Evolutionary conservation across 495 filamentous ascomycete genomes (phyloP), one percentile per base, ranked within the genome.

Genomic region (Penicillium desertorum): DNA sequence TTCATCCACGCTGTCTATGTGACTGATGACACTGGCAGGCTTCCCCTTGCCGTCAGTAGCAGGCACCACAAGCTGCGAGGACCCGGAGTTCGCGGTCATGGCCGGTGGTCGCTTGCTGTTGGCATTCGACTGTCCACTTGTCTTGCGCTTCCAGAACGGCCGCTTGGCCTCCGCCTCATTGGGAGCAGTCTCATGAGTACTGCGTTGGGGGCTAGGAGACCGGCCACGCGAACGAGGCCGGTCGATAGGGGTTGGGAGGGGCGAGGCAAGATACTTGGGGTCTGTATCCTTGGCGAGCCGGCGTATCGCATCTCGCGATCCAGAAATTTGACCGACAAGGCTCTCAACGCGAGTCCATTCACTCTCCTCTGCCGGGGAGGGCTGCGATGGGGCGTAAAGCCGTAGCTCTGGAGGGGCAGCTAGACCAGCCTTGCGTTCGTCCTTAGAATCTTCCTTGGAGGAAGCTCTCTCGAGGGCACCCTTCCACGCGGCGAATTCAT

Each of bases 131-230:
- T 70, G 71, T 22, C 67, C 67, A 57, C 81, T 94, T 9, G 84
- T 72, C 72, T 94, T 96, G 54, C 94, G 87, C 69, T 92, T 96
- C 94, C 94, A 98, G 62, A 98, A 97, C 44, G 83, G 65, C 32
- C 75, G 76, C 36, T 79, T 79, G 5, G 67, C 64, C 19, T 76
- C 77, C 16, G 7, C 4, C 5, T 67, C 49, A 16, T 58, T 52
- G 3, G 60, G 67, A 19, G 76, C 74, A 49, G 82, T 80, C 25
- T 66, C 66, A 57, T 67, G 25, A 17, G 63, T 59, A 42, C 46
- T 57, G 34, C 67, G 63, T 23, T 69, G 65, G n/a, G 74, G 76
- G 32, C 76, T 76, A 11, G 72, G 69, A 9, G 75, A 76, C 19
- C 74, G 70, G 42, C 65, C 75, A 46, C 74, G 72, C 34, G 64